A percentile compares a stretch with the other conserved stretches of the same genome.
Evolutionary conservation across 2,329 filamentous ascomycete genomes (phyloP).

Genomic region (Claviceps africana): DNA sequence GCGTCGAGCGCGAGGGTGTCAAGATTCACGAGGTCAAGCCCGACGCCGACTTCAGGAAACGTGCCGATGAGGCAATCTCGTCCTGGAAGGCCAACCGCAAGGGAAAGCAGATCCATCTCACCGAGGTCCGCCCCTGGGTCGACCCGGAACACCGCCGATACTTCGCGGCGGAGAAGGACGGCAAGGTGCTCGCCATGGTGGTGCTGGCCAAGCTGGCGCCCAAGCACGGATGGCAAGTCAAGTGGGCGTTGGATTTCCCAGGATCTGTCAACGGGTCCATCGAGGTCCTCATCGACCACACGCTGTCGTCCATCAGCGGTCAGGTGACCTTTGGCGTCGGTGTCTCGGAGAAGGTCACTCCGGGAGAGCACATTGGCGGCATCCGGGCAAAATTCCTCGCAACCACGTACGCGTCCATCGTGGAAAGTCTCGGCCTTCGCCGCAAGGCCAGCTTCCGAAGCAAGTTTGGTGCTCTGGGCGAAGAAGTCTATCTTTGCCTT

Average conservation of each 20-base stretch:
- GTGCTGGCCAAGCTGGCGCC: conserved; percentile 71
- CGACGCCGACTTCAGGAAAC: conserved; percentile 55
- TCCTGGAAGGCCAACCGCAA: conserved; percentile 73
- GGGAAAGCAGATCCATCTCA: conserved; percentile 76
- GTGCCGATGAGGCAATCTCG: conserved; percentile 57
- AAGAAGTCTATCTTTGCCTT: conserved; percentile 81
- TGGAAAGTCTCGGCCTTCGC: conserved; percentile 67
- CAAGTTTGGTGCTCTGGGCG: conserved; percentile 76
- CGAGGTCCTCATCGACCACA: conserved; percentile 64
- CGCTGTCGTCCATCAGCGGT: conserved; percentile 38
- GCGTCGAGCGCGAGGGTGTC: conserved; percentile 70
- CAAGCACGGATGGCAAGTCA: conserved; percentile 79
- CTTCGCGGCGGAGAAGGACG: conserved; percentile 65
- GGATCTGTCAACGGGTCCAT: conserved; percentile 75
- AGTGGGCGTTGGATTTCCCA: conserved; percentile 92
- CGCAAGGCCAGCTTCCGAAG: conserved; percentile 81
- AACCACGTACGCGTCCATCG: conserved; percentile 69
- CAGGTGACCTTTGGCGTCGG: conserved; percentile 78
- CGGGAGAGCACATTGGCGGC: conserved; percentile 70
- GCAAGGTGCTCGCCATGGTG: conserved; percentile 62
- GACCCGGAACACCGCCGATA: conserved; percentile 74
- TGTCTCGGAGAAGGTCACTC: conserved; percentile 57
- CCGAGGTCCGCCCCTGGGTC: conserved; percentile 79
- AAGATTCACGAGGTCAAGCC: conserved; percentile 60
- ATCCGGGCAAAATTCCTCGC: conserved; percentile 68